Base-by-base conservation (phyloP, 805 yeast species). In the Debaryomyces castellii region DNA sequence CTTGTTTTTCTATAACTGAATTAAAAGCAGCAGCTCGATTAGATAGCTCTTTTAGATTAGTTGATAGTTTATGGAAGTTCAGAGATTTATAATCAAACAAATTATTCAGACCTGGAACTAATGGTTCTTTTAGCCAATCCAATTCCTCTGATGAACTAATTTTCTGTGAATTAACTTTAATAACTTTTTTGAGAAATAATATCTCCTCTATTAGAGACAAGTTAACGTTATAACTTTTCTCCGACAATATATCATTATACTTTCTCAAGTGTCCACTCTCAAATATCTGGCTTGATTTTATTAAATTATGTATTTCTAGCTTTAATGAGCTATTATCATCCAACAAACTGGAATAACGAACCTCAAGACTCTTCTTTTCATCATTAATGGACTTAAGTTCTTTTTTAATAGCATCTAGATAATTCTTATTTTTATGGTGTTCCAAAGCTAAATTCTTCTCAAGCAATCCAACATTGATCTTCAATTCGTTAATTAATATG, bases 121-220 rank as follows among this genome's bases (percentile, higher is more conserved):
- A 22, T 4, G 52, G 47, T 18, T 45, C 12, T 21, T 51, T 43
- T n/a, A 66, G 47, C 69, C 69, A 66, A 16, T 34, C 23, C 10
- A 47, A 46, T 21, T 41, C 51, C 1, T 45, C 30, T 5, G 12
- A 16, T 6, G 7, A 34, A 33, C 35, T 23, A 1, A 38, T 3
- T 2, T 22, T 21, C 10, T 16, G 34, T 16, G 40, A 28, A 60
- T 37, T 37, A 10, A 37, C 5, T 18, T 23, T 17, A 9, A 39
- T 17, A 52, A 73, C 59, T 18, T 66, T 64, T 43, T 76, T 65
- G 35, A 81, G 59, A 16, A 71, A 58, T 2, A 63, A 55, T 9
- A 80, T 69, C 53, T 80, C 82, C 27, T 76, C 74, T 0, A 76
- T 51, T 12, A 79, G 52, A 1, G 69, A 67, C 34, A 68, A 50